Percentiles rank a stretch among this genome's conserved stretches.
phyloP scores from a whole-genome alignment of 2,329 filamentous ascomycete genomes.

The Apiospora arundinis region DNA sequence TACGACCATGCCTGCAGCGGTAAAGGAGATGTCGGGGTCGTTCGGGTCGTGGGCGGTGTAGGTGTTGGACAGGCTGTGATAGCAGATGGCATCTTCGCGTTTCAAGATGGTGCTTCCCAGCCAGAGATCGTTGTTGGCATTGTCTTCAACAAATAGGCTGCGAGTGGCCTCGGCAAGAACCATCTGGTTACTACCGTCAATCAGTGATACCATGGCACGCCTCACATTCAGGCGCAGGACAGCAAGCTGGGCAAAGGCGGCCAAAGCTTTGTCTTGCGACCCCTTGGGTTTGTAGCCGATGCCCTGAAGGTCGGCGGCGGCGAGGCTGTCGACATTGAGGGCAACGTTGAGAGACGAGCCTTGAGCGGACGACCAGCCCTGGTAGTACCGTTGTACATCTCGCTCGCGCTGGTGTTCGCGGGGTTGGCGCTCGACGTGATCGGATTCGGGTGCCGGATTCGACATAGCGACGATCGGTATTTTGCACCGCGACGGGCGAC shows the following conservation, averaged over 20 bases:
- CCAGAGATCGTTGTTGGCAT: slow-evolving; percentile 42
- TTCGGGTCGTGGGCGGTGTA: slow-evolving; percentile 34
- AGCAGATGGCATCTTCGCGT: slow-evolving; percentile 43
- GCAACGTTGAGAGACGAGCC: slow-evolving; percentile 41
- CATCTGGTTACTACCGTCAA: slow-evolving; percentile 53
- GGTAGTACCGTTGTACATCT: slow-evolving; percentile 40
- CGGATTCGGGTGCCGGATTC: background rate
- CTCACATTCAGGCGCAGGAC: slow-evolving; percentile 40
- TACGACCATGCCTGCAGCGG: slow-evolving; percentile 37
- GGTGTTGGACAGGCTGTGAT: slow-evolving; percentile 35
- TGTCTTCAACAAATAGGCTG: slow-evolving; percentile 43
- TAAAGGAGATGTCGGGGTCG: slow-evolving; percentile 25
- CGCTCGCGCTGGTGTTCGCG: slow-evolving; percentile 33
- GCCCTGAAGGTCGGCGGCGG: slow-evolving; percentile 31
- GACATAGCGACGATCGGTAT: background rate
- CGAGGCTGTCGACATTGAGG: slow-evolving; percentile 40
- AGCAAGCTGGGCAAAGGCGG: slow-evolving; percentile 57
- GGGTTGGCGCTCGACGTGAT: background rate
- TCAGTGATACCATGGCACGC: slow-evolving; percentile 20
- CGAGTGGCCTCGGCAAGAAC: slow-evolving; percentile 59
- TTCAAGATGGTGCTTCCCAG: slow-evolving; percentile 39
- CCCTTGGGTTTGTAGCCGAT: slow-evolving; percentile 36
- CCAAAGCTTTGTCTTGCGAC: slow-evolving; percentile 36
- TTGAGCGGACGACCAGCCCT: slow-evolving; percentile 41
- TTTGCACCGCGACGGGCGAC: background rate